Conservation (phyloP, 495 filamentous ascomycete species). For the Xylaria nigripes region DNA sequence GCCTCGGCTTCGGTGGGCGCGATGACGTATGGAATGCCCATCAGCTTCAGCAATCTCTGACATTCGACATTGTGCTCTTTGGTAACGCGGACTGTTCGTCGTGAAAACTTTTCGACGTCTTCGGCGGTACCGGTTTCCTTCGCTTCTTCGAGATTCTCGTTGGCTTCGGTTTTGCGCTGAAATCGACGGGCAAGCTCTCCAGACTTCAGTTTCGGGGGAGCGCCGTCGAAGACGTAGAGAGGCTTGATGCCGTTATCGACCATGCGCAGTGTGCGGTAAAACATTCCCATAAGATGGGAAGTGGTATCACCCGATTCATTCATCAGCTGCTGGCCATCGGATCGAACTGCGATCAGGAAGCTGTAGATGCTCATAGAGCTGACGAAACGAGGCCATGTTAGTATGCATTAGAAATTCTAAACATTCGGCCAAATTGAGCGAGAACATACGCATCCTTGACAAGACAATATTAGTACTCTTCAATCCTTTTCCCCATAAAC, state of each 20-base stretch:
- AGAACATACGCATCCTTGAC: conserved; percentile 73
- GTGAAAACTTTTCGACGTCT: conserved; percentile 95
- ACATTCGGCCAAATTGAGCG: neutral
- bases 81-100: conserved; percentile 89
- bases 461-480: neutral
- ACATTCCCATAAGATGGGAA: conserved; percentile 98
- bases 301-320: conserved; percentile 91
- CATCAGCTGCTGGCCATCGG: conserved; percentile 91
- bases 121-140: conserved; percentile 96
- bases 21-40: conserved; percentile 93
- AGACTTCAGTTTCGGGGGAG: conserved; percentile 92
- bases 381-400: conserved; percentile 16
- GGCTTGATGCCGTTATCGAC: conserved; percentile 99
- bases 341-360: conserved; percentile 95
- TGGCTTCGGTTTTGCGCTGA: conserved; percentile 82
- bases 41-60: conserved; percentile 78
- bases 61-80: conserved; percentile 93
- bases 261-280: conserved; percentile 96
- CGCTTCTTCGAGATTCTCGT: conserved; percentile 81
- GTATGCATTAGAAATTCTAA: neutral
- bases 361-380: conserved; percentile 99
- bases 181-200: conserved; percentile 92
- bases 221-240: conserved; percentile 94
- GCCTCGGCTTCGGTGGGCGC: conserved; percentile 96
- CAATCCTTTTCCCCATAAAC: neutral